Conservation (phyloP, 2,329 filamentous ascomycete genomes). For the Rhynchosporium secalis region DNA sequence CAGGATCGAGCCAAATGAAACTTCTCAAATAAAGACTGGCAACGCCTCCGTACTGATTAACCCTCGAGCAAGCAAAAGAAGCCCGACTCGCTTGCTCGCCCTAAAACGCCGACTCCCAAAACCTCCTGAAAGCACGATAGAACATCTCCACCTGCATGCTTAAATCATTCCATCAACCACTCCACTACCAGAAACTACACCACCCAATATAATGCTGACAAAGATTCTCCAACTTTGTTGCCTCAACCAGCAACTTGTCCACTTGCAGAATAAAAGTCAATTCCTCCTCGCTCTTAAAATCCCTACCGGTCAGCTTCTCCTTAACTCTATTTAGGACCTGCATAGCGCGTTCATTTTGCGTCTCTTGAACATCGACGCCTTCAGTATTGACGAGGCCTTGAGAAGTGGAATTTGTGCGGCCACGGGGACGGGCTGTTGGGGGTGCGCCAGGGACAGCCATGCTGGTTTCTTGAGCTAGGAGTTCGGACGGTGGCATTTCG, state of each 20-base stretch:
- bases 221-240: slow-evolving; percentile 93
- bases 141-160: background rate
- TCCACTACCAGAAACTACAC: slow-evolving; percentile 88
- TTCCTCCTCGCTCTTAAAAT: slow-evolving; percentile 86
- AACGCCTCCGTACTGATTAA: background rate
- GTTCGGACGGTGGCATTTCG: slow-evolving; percentile 58
- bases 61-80: slow-evolving; percentile 2
- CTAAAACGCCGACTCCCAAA: slow-evolving; percentile 3
- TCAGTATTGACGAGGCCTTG: slow-evolving; percentile 39
- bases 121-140: background rate
- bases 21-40: background rate
- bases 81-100: background rate
- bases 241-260: slow-evolving; percentile 90
- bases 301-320: slow-evolving; percentile 91
- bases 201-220: slow-evolving; percentile 99
- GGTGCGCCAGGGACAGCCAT: slow-evolving; percentile 44
- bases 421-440: slow-evolving; percentile 51
- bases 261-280: slow-evolving; percentile 85
- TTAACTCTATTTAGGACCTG: slow-evolving; percentile 90
- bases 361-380: slow-evolving; percentile 59
- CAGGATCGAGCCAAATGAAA: background rate
- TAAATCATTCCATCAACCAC: background rate
- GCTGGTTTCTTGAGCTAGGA: slow-evolving; percentile 48
- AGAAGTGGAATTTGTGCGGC: slow-evolving; percentile 60
- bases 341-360: slow-evolving; percentile 88